Base-by-base conservation (phyloP, 1,284 basidiomycete genomes). In the Xerocomus amazonicus region DNA sequence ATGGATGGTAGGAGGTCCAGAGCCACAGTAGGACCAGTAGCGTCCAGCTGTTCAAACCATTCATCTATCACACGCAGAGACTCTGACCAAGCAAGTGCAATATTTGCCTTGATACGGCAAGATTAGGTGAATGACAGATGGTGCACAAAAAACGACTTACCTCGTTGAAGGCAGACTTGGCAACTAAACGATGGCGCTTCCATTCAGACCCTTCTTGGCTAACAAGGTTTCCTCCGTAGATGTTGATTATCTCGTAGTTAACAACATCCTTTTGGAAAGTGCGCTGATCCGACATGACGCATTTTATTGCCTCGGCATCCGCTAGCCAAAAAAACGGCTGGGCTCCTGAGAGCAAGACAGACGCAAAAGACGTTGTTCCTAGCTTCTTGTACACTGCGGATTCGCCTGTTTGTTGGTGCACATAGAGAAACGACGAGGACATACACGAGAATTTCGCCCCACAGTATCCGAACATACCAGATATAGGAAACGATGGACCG, bases 31-130 rank as follows among this genome's bases (percentile, higher is more conserved):
- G 51, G 23, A 26, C 55, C 58, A 10, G 16, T 2, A 9, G n/a
- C 13, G 14, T 73, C 67, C 31, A 77, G 60, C 19, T 72, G 57
- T 12, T 65, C 57, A 49, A 77, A 73, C 73, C 77, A 78, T 52
- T 76, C 72, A 16, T 71, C 57, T n/a, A 72, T 55, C 6, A 77
- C 62, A 6, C 69, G 66, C 5, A 70, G 65, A 0, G 73, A 66
- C 53, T 77, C 72, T 6, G 58, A 54, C 75, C 73, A 78, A 10
- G 77, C 74, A 3, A 76, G 61, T 6, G 68, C 69, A 47, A 74
- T 70, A 31, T 77, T 78, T 14, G 67, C 65, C 74, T 76, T 55
- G 26, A 6, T 31, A 16, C 7, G 31, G 39, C 8, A 16, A 23
- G 0, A 19, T 51, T 29, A 51, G 51, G 36, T 33, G 16, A 23